Base-by-base conservation (phyloP, 2,329 filamentous ascomycete genomes). In the Eutypella sp. region DNA sequence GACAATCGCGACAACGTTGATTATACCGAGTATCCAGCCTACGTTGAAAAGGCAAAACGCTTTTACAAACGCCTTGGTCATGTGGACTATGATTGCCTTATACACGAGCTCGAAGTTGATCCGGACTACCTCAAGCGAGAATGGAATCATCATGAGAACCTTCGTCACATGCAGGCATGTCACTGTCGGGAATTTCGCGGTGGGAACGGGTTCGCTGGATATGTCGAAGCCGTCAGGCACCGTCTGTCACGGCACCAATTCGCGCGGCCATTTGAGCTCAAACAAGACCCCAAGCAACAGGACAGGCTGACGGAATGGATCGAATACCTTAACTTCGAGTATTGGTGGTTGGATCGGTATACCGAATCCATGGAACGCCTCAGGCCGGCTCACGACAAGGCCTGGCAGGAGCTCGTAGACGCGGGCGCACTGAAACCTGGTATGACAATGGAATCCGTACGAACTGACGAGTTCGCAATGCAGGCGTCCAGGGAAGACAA, bases 371-470 rank as follows among this genome's bases (percentile, higher is more conserved):
- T 59, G 16, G 47, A 62, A 41, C 49, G 53, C 5, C 49, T 54
- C 6, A 47, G 59, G 48, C 51, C 42, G 40, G 34, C 50, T 3
- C 51, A 62, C 40, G 57, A 67, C 40, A 50, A 54, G 47, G 45
- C 49, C 3, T 66, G 63, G 65, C 55, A 64, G 46, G 42, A 56
- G 47, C 61, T 68, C 39, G 55, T 63, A n/a, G 61, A 61, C 19
- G 45, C 47, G 38, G 54, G 57, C 1, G 44, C 65, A 16, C 36
- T 62, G n/a, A 57, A 45, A 50, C 53, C 55, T 18, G 22, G 15
- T 23, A 59, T 64, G 53, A 63, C 56, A n/a, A 47, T 33, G 23
- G 34, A 20, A 37, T 37, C 18, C 31, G 7, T 16, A 16, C 31
- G 42, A 10, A 44, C 33, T 8, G 19, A 4, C 7, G 16, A 10